These are phyloP conservation scores for Whalleya microplaca DNA, from an alignment of 2,329 filamentous ascomycete genomes.

Conservation along the genomic window DNA sequence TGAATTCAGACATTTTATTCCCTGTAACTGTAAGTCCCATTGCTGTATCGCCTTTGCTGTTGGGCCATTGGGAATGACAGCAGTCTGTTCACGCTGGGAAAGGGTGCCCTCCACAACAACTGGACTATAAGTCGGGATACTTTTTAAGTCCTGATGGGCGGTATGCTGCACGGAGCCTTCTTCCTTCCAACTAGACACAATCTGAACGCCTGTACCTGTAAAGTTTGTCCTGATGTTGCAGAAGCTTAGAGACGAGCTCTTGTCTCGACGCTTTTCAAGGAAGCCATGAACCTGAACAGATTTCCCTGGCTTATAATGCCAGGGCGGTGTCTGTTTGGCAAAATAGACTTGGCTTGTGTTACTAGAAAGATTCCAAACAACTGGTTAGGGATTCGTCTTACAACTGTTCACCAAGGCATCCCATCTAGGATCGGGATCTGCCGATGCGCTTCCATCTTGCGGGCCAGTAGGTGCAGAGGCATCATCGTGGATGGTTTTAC, in stretches of 20 bases:
- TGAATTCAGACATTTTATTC: conserved; percentile 69
- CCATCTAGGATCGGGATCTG: conserved; percentile 6
- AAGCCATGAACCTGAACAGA: conserved; percentile 69
- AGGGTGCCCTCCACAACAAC: conserved; percentile 52
- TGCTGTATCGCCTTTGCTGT: background rate
- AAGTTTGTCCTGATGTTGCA: conserved; percentile 51
- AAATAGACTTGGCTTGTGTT: conserved; percentile 7
- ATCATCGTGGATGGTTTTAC: conserved; percentile 13
- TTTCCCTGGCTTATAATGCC: conserved; percentile 36
- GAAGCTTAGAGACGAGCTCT: conserved; percentile 73
- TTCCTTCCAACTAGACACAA: conserved; percentile 50
- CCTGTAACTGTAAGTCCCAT: conserved; percentile 64
- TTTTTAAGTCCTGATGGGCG: conserved; percentile 47
- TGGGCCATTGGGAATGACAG: background rate
- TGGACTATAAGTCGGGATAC: conserved; percentile 55
- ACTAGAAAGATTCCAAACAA: background rate
- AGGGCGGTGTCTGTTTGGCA: conserved; percentile 18
- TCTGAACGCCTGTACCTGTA: conserved; percentile 38
- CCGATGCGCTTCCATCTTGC: background rate
- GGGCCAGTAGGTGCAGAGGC: background rate
- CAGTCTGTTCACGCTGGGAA: background rate
- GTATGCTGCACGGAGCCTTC: conserved; percentile 40
- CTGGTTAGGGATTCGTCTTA: conserved; percentile 21
- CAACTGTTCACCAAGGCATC: conserved; percentile 21
- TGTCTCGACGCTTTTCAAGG: conserved; percentile 67